Base-by-base conservation (phyloP, 2,329 filamentous ascomycete genomes). In the Juglanconis sp. region DNA sequence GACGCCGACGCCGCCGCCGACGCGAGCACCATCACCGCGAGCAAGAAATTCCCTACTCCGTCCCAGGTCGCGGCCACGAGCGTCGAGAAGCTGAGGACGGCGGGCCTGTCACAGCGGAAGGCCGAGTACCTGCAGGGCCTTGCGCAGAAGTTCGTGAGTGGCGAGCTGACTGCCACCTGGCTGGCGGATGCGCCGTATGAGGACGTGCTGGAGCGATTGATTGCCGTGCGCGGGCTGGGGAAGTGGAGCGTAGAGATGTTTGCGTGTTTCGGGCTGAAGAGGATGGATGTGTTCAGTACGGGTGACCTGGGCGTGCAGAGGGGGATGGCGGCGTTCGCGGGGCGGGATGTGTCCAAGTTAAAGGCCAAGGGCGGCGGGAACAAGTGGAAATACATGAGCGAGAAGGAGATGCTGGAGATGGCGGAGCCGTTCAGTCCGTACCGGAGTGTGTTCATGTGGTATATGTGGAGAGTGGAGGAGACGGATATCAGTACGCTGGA, bases 171-270 rank as follows among this genome's bases (percentile, higher is more conserved):
- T 49, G 88, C 91, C 10, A 76, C 83, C 64, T 87, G 95, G 81
- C 82, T 98, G 24, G 84, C 90, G 56, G 84, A 86, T 40, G 92
- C 91, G 1, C 84, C 86, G 5, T 95, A 99, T 72, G 93, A 96
- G 54, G 90, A 96, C 66, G 83, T 99, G 7, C 80, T 97, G 65
- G 85, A 90, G 73, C 88, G 84, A 72, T 80, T 99, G 52, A 91
- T 90, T 52, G 90, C 92, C 1, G 92, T 99, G 5, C 83, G 94
- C 9, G 95, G 95, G 0, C 76, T 98, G 53, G 95, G 95, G 0
- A 83, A 82, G 57, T 98, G 95, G 95, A 93, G 88, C 52, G 92
- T 96, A 13, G 93, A 97, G 79, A 98, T 99, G 95, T 99, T 99
- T 79, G 91, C 93, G 53, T 92, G 90, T 74, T 98, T 99, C 74